Evolutionary conservation across 23 red algal genomes (phyloP).

Genomic region (Chondrus crispus): DNA sequence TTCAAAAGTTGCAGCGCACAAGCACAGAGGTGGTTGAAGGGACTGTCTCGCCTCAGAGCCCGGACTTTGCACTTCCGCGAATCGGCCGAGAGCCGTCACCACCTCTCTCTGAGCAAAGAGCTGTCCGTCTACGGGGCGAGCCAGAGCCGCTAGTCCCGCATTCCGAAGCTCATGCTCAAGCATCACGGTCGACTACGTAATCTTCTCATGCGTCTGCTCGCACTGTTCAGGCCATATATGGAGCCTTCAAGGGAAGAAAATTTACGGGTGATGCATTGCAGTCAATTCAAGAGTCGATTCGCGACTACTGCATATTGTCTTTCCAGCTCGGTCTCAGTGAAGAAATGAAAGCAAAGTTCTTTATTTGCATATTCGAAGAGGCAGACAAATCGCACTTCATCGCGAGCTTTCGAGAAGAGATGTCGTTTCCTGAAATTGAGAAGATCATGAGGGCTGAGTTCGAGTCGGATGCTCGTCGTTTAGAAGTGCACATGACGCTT

Average conservation of each 20-base stretch:
- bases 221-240: no score
- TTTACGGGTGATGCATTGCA: neutral
- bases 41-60: no score
- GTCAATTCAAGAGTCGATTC: neutral
- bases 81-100: no score
- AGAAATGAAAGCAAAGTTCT: neutral
- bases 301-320: neutral
- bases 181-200: no score
- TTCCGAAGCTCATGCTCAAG: no score
- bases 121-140: no score
- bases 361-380: neutral
- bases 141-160: no score
- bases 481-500: neutral
- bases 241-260: neutral
- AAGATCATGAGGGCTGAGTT: neutral
- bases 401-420: neutral
- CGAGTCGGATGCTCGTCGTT: neutral
- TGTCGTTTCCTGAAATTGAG: neutral
- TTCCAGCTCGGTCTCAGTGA: neutral
- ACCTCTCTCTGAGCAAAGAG: no score
- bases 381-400: constrained; percentile 16
- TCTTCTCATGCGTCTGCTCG: no score
- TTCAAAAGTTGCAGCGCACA: no score
- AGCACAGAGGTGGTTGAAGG: no score
- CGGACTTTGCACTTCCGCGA: no score